Evolutionary conservation across 2,329 filamentous ascomycete species (phyloP).

Genomic region (Penicillium sp.): DNA sequence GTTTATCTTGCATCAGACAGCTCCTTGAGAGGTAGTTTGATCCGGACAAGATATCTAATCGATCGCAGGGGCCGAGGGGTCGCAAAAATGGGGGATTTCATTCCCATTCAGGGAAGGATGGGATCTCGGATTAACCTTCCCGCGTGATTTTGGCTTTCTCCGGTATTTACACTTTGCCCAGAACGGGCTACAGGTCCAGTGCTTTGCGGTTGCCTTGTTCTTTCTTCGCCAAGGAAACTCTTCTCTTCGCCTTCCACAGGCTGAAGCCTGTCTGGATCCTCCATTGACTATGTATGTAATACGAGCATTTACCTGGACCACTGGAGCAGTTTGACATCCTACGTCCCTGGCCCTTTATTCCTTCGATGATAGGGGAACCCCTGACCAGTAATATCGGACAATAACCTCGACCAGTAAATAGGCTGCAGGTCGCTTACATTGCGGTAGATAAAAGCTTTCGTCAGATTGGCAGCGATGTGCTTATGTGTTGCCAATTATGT

Average conservation of each 20-base stretch:
- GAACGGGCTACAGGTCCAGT: slow-evolving; percentile 8
- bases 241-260: no score
- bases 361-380: no score
- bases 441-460: not conserved
- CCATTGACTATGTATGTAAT: no score
- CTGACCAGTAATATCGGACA: no score
- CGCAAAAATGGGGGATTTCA: slow-evolving; percentile 4
- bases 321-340: no score
- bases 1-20: not conserved
- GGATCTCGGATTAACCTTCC: not conserved
- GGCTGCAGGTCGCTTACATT: not conserved
- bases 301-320: no score
- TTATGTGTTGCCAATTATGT: not conserved
- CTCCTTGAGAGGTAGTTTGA: not conserved
- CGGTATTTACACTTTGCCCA: not conserved
- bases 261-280: no score
- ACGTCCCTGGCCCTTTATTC: no score
- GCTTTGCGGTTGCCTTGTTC: not conserved
- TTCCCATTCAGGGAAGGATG: slow-evolving; percentile 12
- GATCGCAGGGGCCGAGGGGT: not conserved
- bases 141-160: slow-evolving; percentile 7
- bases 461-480: not conserved
- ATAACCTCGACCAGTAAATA: no score
- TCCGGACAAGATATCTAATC: not conserved
- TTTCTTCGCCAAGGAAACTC: no score